A percentile compares a stretch with the other conserved stretches of the same genome.
Conservation (phyloP, 2,329 filamentous ascomycete genomes). For the Paecilomyces fulvus region DNA sequence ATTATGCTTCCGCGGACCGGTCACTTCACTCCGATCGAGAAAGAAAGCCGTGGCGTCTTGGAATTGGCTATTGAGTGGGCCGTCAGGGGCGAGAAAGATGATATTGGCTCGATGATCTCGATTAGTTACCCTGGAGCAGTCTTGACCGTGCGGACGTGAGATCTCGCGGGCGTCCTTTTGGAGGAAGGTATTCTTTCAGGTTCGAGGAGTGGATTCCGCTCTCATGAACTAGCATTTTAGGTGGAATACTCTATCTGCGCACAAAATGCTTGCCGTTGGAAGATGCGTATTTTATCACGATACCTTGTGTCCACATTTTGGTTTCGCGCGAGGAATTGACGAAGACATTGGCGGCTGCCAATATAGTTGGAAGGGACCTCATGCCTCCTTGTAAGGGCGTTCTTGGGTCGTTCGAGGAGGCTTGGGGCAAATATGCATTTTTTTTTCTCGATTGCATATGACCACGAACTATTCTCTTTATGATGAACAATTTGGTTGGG, state of each 20-base stretch:
- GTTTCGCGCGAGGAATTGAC: too few species aligned
- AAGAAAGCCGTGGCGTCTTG: slow-evolving; percentile 34
- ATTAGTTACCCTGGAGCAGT: slow-evolving; percentile 25
- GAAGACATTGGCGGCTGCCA: too few species aligned
- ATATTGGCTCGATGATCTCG: slow-evolving; percentile 21
- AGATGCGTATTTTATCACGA: too few species aligned
- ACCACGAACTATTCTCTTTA: too few species aligned
- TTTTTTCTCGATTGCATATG: neutral
- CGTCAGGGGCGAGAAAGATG: slow-evolving; percentile 26
- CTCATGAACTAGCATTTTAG: too few species aligned
- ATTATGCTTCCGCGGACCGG: slow-evolving; percentile 41
- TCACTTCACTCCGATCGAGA: slow-evolving; percentile 48
- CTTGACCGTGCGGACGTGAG: slow-evolving; percentile 25
- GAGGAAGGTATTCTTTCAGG: neutral
- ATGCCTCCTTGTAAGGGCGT: too few species aligned
- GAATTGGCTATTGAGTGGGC: slow-evolving; percentile 34
- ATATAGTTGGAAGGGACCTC: too few species aligned
- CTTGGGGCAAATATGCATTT: neutral
- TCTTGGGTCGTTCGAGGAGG: neutral
- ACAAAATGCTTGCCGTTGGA: too few species aligned
- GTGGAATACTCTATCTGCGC: too few species aligned
- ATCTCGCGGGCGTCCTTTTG: neutral
- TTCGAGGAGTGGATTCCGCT: too few species aligned
- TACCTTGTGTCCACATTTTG: too few species aligned
- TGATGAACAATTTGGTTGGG: too few species aligned